Evolutionary conservation across 2,329 filamentous ascomycete species (phyloP).

Genomic region (Phyllosticta paracitricarpa): DNA sequence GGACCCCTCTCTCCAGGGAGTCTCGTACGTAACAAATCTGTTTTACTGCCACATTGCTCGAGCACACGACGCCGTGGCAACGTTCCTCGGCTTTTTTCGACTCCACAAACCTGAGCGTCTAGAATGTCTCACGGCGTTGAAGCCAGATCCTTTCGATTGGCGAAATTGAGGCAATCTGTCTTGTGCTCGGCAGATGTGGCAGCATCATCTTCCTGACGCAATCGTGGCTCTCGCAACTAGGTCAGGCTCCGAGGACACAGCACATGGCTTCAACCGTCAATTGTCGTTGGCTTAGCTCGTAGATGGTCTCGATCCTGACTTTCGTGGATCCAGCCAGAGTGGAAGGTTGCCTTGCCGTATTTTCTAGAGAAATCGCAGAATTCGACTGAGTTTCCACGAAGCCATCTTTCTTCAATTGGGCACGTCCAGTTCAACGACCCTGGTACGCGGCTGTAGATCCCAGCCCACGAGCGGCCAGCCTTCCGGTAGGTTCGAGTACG

Average conservation of each 20-base stretch:
- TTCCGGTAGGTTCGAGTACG: conserved; percentile 46
- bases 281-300: too few relatives aligned
- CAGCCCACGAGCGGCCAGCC: conserved; percentile 54
- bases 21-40: neutral
- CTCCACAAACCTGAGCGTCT: neutral
- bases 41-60: neutral
- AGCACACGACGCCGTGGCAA: neutral
- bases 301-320: too few relatives aligned
- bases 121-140: neutral
- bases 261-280: too few relatives aligned
- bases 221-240: too few relatives aligned
- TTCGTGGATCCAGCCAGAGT: neutral
- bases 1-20: neutral
- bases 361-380: neutral
- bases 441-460: conserved; percentile 28
- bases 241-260: too few relatives aligned
- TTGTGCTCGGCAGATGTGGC: too few relatives aligned
- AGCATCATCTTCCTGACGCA: too few relatives aligned
- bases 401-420: neutral
- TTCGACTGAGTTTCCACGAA: neutral
- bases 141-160: too few relatives aligned
- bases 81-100: neutral
- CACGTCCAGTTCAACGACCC: conserved; percentile 12
- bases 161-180: too few relatives aligned
- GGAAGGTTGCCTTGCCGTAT: neutral